Evolutionary conservation across 2,329 filamentous ascomycete genomes (phyloP), one percentile per base, ranked within the genome.

Genomic region (Beauveria sp.): DNA sequence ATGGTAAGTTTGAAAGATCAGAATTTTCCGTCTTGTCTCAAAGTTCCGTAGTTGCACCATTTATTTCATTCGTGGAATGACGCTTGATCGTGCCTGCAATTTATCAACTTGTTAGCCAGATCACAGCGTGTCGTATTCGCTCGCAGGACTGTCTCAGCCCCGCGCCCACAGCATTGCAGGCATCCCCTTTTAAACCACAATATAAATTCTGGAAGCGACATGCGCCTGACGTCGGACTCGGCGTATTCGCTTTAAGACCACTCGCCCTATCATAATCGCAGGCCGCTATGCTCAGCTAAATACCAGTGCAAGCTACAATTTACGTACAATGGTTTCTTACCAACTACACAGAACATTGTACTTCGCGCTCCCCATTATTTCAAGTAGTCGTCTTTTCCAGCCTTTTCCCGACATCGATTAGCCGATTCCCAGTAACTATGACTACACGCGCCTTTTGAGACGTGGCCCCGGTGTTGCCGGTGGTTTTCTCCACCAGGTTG

Each of bases 171-270:
- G 12, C 34, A 16, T 37, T 37, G 14, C 5, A 37, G 14, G 34
- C 34, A 34, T 34, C 30, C 30, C 10, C 30, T 34, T 34, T 34
- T 34, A 9, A 5, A 34, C 30, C 30, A 34, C 30, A 37, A 14
- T 34, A 34, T 34, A 37, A 14, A 37, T 37, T 16, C 16, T 14
- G 34, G 12, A 37, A 37, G 12, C 6, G 14, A 37, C 5, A 5
- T 37, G 34, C 34, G 34, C 34, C 34, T 37, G 34, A 37, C 34
- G 34, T 37, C 34, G 34, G 34, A 16, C 34, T 37, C 47, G 24
- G 56, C 56, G 56, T 59, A 59, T 59, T 59, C 56, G 56, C 30
- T 44, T 46, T 2, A 37, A 37, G 34, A 16, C 34, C 34, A 16
- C 34, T 37, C 12, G 14, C 4, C 34, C 34, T 5, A 6, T 37